These are phyloP conservation scores for Quambalaria eucalypti DNA, from an alignment of 1,284 basidiomycete genomes.

Conservation along the genomic window DNA sequence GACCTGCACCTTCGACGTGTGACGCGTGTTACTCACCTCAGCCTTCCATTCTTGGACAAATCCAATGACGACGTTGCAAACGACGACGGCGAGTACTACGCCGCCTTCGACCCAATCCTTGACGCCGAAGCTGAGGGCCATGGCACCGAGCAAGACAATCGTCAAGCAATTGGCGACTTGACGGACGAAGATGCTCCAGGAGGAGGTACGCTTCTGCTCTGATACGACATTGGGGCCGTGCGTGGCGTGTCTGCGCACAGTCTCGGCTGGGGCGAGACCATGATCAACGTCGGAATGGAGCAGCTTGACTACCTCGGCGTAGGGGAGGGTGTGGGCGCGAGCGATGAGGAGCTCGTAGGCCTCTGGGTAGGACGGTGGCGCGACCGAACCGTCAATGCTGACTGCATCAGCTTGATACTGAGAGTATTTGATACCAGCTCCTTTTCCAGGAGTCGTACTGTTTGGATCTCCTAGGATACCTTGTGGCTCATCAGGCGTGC, in stretches of 20 bases:
- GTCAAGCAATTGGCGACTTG: constrained; percentile 40
- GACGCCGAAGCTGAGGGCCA: constrained; percentile 17
- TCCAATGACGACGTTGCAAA: constrained; percentile 35
- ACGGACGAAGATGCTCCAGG: constrained; percentile 30
- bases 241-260: background rate
- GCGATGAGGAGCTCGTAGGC: background rate
- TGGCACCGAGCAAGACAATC: constrained; percentile 18
- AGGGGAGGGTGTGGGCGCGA: background rate
- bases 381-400: too few species aligned
- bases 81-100: constrained; percentile 18
- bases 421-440: too few species aligned
- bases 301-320: background rate
- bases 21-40: too few species aligned
- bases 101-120: constrained; percentile 19
- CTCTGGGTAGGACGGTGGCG: background rate
- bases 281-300: background rate
- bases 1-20: too few species aligned
- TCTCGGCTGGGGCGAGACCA: background rate
- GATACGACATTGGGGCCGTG: constrained; percentile 31
- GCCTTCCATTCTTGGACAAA: constrained; percentile 41
- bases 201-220: constrained; percentile 26
- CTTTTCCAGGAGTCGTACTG: too few species aligned
- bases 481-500: background rate
- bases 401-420: too few species aligned
- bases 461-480: background rate